These are phyloP conservation scores for Acanthamoeba divionensis DNA, from an alignment of 208 protist genomes.

Conservation along the genomic window DNA sequence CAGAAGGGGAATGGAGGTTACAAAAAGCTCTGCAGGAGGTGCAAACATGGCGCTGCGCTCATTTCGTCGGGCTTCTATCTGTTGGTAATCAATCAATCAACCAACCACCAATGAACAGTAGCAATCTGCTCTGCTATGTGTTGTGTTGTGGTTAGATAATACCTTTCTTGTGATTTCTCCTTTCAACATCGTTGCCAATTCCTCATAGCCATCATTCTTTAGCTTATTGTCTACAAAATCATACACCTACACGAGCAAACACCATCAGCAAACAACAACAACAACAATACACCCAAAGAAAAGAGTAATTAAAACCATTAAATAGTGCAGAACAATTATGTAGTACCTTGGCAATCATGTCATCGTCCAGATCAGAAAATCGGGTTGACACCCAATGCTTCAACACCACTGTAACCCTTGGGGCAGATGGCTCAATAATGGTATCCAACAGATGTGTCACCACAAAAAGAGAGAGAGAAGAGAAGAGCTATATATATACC, in stretches of 20 bases:
- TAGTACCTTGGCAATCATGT: not conserved
- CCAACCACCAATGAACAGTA: not conserved
- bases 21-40: not conserved
- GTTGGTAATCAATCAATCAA: not conserved
- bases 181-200: conserved; percentile 47
- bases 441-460: conserved; percentile 23
- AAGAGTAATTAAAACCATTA: not conserved
- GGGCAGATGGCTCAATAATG: not conserved
- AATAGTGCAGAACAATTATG: not conserved
- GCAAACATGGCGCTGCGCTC: conserved; percentile 38
- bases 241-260: conserved; percentile 58
- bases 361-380: conserved; percentile 70
- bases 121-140: not conserved
- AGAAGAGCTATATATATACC: conserved; percentile 54
- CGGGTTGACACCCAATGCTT: conserved; percentile 75
- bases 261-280: too few species aligned
- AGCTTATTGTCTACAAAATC: conserved; percentile 66
- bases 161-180: conserved; percentile 38
- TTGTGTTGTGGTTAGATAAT: not conserved
- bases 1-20: not conserved
- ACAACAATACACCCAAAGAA: not conserved
- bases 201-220: conserved; percentile 57
- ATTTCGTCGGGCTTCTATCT: conserved; percentile 40
- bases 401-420: conserved; percentile 65
- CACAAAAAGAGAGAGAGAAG: not conserved